Base-by-base conservation (phyloP, 2,329 filamentous ascomycete species). In the Sphaceloma murrayae region DNA sequence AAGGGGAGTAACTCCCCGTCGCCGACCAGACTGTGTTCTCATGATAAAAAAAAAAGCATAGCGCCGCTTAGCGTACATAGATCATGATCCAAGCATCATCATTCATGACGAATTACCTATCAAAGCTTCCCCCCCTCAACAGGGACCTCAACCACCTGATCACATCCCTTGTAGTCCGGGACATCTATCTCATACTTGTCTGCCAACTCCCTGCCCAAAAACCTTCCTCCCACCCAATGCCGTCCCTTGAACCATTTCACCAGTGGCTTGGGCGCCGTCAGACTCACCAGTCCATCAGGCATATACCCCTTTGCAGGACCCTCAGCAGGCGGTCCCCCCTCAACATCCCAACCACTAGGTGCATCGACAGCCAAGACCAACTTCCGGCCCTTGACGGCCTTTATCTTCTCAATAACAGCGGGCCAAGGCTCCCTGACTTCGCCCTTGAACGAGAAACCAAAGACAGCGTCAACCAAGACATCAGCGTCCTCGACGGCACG, bases 301-400 rank as follows among this genome's bases (percentile, higher is more conserved):
- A 84, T 79, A 58, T 94, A 96, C 3, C 72, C 77, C 55, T 80
- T 81, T 1, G 87, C 89, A 0, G 85, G 73, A 0, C 86, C 89
- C 1, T 78, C 75, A 43, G 70, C 66, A 8, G 88, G 87, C 6
- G 89, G 89, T 0, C 91, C 91, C 8, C 71, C 69, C 57, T 94
- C 85, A 46, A 98, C 93, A 61, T 91, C 79, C 91, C 91, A 98
- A 1, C 85, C 91, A 22, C 85, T 94, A 1, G 91, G 91, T 5
- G 85, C 87, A 65, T 98, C 91, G 16, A 98, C 85, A 2, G 86
- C 83, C 2, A 91, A 80, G 0, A 96, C 82, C 0, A 87, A 84
- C 5, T 91, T 57, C 10, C 16, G 8, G 10, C 36, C 36, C 18
- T 73, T 73, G 4, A 83, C 82, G 31, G 79, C 72, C 53, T 86